Evolutionary conservation across 2,329 filamentous ascomycete species (phyloP).

Genomic region (Aspergillus jensenii): DNA sequence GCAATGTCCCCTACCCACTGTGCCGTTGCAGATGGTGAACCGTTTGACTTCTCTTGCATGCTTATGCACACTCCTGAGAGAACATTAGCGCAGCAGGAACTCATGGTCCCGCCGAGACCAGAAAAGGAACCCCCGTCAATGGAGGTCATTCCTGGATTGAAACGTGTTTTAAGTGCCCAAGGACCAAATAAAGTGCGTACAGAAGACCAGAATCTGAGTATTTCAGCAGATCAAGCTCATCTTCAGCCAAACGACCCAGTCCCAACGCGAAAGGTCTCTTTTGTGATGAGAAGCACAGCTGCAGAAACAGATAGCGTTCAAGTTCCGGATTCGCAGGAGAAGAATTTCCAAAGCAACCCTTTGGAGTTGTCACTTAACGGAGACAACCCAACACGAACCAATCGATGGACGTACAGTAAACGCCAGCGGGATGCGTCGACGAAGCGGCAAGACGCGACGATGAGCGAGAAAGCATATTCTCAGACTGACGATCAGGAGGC

Average conservation of each 20-base stretch:
- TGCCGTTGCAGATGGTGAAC: conserved; percentile 20
- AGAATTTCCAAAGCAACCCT: neutral
- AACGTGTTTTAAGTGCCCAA: neutral
- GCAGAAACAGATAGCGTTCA: conserved; percentile 7
- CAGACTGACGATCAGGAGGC: neutral
- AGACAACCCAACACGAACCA: conserved; percentile 6
- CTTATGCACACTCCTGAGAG: conserved; percentile 25
- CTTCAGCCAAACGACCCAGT: neutral
- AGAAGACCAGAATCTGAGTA: neutral
- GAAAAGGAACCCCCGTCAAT: neutral
- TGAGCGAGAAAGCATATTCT: neutral
- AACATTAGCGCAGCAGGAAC: neutral
- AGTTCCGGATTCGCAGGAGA: neutral
- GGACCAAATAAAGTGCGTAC: neutral
- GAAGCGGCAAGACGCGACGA: neutral
- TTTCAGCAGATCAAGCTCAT: neutral
- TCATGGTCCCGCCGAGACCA: neutral
- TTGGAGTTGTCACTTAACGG: neutral
- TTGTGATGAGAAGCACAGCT: conserved; percentile 12
- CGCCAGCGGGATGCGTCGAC: conserved; percentile 4
- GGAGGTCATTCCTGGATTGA: neutral
- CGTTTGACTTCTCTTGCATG: conserved; percentile 30
- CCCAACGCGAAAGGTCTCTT: conserved; percentile 28
- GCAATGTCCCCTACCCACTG: conserved; percentile 18
- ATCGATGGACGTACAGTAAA: conserved; percentile 23